phyloP scores from a whole-genome alignment of 371 early-diverging fungal genomes.

The Haplosporangium sp. region DNA sequence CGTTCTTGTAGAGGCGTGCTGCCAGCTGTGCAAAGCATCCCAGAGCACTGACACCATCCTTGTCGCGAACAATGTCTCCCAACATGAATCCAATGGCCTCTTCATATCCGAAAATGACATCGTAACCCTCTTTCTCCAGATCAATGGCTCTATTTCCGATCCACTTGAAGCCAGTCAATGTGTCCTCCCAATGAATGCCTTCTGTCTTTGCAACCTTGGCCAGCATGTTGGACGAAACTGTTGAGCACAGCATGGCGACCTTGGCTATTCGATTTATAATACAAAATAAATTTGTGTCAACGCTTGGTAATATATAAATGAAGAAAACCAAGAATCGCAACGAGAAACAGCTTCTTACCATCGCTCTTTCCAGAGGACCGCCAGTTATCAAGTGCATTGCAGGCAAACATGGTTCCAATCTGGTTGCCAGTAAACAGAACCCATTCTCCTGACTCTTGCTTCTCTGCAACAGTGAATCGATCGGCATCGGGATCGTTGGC shows the following conservation, averaged over 20 bases:
- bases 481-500: conserved; percentile 99
- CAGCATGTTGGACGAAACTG: conserved; percentile 92
- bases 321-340: too few relatives aligned
- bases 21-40: conserved; percentile 87
- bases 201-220: conserved; percentile 78
- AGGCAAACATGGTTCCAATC: conserved; percentile 89
- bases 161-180: conserved; percentile 97
- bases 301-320: too few relatives aligned
- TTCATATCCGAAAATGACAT: conserved; percentile 89
- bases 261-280: conserved; percentile 50
- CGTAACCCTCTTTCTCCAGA: conserved; percentile 68
- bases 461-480: conserved; percentile 91
- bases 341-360: conserved; percentile 51
- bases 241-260: conserved; percentile 87
- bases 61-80: conserved; percentile 82
- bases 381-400: conserved; percentile 73
- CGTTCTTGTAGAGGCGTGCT: conserved; percentile 72
- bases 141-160: conserved; percentile 86
- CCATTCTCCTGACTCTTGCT: conserved; percentile 80
- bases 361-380: conserved; percentile 62
- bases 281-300: too few relatives aligned
- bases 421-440: conserved; percentile 90
- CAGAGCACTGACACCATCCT: conserved; percentile 89
- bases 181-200: conserved; percentile 88
- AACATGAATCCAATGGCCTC: conserved; percentile 95